Conservation (phyloP, 2,329 filamentous ascomycete genomes). For the Ophiognomonia clavigignenti-juglandacearum region DNA sequence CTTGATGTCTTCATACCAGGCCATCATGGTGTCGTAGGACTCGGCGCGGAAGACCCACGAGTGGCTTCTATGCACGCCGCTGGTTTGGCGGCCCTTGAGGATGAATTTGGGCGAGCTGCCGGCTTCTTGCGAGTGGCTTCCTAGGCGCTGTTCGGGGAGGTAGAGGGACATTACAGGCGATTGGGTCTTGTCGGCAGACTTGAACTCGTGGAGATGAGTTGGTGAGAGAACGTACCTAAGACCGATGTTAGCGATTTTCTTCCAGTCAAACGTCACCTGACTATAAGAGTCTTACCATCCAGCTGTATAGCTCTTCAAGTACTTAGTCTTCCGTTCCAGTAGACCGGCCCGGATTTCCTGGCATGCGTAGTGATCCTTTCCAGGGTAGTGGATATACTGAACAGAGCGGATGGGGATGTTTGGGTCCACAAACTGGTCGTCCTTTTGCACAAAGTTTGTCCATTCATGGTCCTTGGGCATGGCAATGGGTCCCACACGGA, state of each 20-base stretch:
- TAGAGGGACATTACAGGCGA: slow-evolving; percentile 95
- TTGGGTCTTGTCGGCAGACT: slow-evolving; percentile 90
- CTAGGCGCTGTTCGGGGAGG: slow-evolving; percentile 89
- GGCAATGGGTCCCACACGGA: slow-evolving; percentile 79
- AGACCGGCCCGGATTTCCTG: slow-evolving; percentile 84
- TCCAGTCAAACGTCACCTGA: background rate
- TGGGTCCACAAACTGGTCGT: slow-evolving; percentile 84
- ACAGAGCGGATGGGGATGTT: slow-evolving; percentile 70
- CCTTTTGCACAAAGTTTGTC: slow-evolving; percentile 72
- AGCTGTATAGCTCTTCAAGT: slow-evolving; percentile 92
- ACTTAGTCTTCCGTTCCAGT: slow-evolving; percentile 97
- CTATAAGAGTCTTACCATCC: slow-evolving; percentile 65
- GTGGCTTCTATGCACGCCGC: slow-evolving; percentile 79
- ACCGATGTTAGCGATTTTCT: background rate
- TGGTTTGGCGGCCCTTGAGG: slow-evolving; percentile 91
- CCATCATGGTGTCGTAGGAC: slow-evolving; percentile 89
- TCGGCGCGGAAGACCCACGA: slow-evolving; percentile 70
- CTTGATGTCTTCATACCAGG: slow-evolving; percentile 93
- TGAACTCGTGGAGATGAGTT: slow-evolving; percentile 97
- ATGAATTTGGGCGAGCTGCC: slow-evolving; percentile 96
- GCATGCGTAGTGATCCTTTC: slow-evolving; percentile 76
- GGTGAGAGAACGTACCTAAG: slow-evolving; percentile 88
- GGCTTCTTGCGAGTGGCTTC: slow-evolving; percentile 77
- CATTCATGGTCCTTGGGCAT: slow-evolving; percentile 95
- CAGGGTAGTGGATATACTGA: slow-evolving; percentile 85